Percentiles rank a stretch among this genome's conserved stretches.
phyloP scores from a whole-genome alignment of 495 filamentous ascomycete genomes.

The Schizothecium vesticola region DNA sequence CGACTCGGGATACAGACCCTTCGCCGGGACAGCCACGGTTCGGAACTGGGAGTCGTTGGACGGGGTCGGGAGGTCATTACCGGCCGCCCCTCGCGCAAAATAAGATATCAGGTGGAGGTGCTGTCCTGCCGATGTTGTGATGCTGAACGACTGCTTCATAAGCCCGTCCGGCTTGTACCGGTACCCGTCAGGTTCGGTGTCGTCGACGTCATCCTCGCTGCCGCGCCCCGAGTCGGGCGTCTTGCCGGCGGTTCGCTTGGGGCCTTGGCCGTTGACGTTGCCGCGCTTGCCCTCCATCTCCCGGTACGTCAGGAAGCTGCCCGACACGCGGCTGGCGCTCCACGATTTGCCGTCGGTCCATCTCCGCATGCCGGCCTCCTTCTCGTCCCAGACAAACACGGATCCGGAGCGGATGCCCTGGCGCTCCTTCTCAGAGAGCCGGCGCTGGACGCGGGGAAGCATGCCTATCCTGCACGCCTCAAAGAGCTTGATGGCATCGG shows the following conservation, averaged over 20 bases:
- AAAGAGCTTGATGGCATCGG: slow-evolving; percentile 94
- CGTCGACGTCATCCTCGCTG: slow-evolving; percentile 75
- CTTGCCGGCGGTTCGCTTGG: slow-evolving; percentile 57
- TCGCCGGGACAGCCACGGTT: slow-evolving; percentile 68
- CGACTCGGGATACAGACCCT: slow-evolving; percentile 95
- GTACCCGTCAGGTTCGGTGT: slow-evolving; percentile 91
- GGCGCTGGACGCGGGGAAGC: slow-evolving; percentile 83
- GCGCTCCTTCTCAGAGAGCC: slow-evolving; percentile 94
- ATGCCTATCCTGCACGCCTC: slow-evolving; percentile 90
- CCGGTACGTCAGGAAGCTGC: slow-evolving; percentile 93
- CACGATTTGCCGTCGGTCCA: slow-evolving; percentile 99
- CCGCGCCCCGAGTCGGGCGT: slow-evolving; percentile 73
- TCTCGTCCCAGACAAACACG: slow-evolving; percentile 98
- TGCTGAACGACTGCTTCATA: slow-evolving; percentile 99
- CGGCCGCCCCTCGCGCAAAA: slow-evolving; percentile 55
- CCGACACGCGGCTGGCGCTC: slow-evolving; percentile 95
- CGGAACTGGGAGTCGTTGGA: slow-evolving; percentile 74
- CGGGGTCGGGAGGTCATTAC: slow-evolving; percentile 69
- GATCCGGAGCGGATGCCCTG: slow-evolving; percentile 92
- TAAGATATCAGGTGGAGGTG: slow-evolving; percentile 97
- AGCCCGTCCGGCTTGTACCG: slow-evolving; percentile 94
- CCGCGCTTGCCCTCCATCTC: slow-evolving; percentile 97
- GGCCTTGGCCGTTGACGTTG: slow-evolving; percentile 46
- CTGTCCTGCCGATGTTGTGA: slow-evolving; percentile 82
- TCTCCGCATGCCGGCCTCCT: slow-evolving; percentile 94